Evolutionary conservation across 164 flowering plant genomes (phyloP).

Genomic region (Macadamia tetraphylla): DNA sequence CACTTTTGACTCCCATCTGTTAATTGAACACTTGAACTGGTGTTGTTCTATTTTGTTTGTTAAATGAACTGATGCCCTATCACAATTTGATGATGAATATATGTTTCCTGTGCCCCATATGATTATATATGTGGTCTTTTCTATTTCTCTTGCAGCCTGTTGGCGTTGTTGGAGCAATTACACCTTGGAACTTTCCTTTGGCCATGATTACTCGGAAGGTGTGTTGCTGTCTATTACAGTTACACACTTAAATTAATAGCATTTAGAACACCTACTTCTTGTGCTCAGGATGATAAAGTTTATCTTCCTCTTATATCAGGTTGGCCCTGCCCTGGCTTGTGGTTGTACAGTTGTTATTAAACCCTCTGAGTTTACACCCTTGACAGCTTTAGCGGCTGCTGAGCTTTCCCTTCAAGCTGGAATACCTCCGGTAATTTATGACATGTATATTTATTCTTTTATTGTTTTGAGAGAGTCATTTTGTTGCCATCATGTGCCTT

Average conservation of each 20-base stretch:
- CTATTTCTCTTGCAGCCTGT: slow-evolving; percentile 65
- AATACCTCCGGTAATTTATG: slow-evolving; percentile 75
- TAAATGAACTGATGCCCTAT: too few relatives aligned
- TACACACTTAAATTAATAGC: not conserved
- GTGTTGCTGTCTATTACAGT: not conserved
- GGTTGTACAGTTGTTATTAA: slow-evolving; percentile 96
- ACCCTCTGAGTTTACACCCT: slow-evolving; percentile 95
- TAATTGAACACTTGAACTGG: too few relatives aligned
- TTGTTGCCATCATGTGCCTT: slow-evolving; percentile 4
- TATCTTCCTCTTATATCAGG: slow-evolving; percentile 35
- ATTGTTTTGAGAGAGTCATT: slow-evolving; percentile 1
- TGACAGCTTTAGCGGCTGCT: slow-evolving; percentile 96
- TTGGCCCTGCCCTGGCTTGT: slow-evolving; percentile 98
- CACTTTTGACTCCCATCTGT: too few relatives aligned
- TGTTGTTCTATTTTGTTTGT: too few relatives aligned
- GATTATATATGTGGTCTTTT: not conserved
- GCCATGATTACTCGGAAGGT: slow-evolving; percentile 99
- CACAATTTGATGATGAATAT: not conserved
- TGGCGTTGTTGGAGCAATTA: slow-evolving; percentile 95
- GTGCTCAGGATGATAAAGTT: slow-evolving; percentile 2
- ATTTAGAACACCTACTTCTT: not conserved
- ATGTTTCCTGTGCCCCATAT: not conserved
- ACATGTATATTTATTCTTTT: slow-evolving; percentile 3
- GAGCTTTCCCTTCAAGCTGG: slow-evolving; percentile 95
- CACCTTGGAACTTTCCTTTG: slow-evolving; percentile 98